Base-by-base conservation (phyloP, 768 basidiomycete species). In the Tubosaeta sp. region DNA sequence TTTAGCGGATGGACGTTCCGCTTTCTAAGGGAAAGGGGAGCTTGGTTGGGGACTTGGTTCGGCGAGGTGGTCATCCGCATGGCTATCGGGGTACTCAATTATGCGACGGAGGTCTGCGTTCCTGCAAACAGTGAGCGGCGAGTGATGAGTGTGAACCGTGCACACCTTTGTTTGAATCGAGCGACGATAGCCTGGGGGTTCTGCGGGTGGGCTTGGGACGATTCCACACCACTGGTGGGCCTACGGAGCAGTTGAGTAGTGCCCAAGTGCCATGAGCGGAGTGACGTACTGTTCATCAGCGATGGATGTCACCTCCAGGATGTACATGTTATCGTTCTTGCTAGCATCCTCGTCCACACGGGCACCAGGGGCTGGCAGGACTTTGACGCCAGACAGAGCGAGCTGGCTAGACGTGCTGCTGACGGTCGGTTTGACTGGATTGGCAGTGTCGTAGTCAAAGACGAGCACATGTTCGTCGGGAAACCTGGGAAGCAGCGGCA, bases 321-420 rank as follows among this genome's bases (percentile, higher is more conserved):
- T 81, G 64, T 83, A 90, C 83, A 92, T 91, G 44, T 75, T 81
- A 56, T 78, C 74, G 55, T 87, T 83, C 68, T 72, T 78, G 58
- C 57, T 60, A 16, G 44, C 64, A 35, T 74, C 71, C n/a, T 74
- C 79, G 21, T 74, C 75, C n/a, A 73, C 74, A 11, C 77, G 79
- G 10, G 83, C 83, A 10, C 84, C 89, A 25, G 87, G 87, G 10
- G 88, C 87, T 31, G 87, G 86, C 48, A 83, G 76, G 1, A 87
- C 73, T 51, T 79, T 85, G 53, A 90, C 64, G 21, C 78, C 80
- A 18, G 81, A 78, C 7, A 86, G 65, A 2, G 75, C 73, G 32
- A 80, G 57, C n/a, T 68, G 69, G 32, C 62, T 62, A 4, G 78
- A 78, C 7, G 80, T 69, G 60, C 77, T 80, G 55, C 78, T 79